Evolutionary conservation across 371 early-diverging fungal species (phyloP).

Genomic region (Smittium culicis): DNA sequence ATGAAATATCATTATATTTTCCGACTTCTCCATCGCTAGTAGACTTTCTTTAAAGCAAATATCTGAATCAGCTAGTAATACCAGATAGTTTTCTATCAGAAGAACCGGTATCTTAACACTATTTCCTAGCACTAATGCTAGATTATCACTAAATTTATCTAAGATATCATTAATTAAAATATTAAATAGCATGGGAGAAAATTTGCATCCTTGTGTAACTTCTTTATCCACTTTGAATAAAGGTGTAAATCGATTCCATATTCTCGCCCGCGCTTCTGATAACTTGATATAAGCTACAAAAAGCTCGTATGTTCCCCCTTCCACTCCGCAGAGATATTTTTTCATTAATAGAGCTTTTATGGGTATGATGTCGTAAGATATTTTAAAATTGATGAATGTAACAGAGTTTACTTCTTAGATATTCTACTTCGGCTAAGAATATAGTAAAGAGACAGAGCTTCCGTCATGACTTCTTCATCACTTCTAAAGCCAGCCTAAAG

Average conservation of each 20-base stretch:
- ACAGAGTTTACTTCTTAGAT: background rate
- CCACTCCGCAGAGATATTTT: background rate
- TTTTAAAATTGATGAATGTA: constrained; percentile 1
- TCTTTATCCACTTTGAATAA: background rate
- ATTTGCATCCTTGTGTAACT: background rate
- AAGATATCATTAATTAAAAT: constrained; percentile 3
- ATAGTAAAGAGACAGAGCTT: background rate
- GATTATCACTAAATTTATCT: background rate
- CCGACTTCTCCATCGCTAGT: background rate
- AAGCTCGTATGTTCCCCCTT: background rate
- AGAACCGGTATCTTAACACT: background rate
- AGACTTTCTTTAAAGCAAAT: background rate
- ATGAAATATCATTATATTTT: background rate
- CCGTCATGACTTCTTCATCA: background rate
- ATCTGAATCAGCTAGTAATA: background rate
- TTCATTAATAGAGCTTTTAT: background rate
- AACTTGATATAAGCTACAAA: background rate
- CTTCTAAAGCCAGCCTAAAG: background rate
- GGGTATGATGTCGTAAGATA: background rate
- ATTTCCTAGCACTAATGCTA: background rate
- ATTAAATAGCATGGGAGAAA: constrained; percentile 4
- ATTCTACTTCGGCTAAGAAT: background rate
- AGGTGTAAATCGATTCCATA: background rate
- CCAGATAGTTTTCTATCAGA: background rate
- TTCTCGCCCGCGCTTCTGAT: background rate